phyloP scores from a whole-genome alignment of 2,329 filamentous ascomycete species.

The Epichloe hybrida region DNA sequence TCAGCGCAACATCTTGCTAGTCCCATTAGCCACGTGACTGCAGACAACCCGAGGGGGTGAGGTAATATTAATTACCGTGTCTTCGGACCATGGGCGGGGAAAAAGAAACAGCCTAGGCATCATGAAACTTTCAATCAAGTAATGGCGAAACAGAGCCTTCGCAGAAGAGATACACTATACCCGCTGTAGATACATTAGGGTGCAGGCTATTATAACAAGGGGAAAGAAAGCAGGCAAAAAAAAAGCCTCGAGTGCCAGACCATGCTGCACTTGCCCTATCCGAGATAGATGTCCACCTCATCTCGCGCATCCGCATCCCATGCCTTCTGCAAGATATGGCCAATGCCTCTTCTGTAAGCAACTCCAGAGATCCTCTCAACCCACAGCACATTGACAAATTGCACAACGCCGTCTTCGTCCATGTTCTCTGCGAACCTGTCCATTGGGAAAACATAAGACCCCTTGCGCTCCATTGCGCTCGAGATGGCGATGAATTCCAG shows the following conservation, averaged over 20 bases:
- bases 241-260: background rate
- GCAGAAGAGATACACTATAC: background rate
- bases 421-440: slow-evolving; percentile 27
- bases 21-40: too few species aligned
- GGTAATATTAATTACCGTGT: too few species aligned
- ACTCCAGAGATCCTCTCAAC: slow-evolving; percentile 31
- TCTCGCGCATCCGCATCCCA: slow-evolving; percentile 28
- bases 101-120: too few species aligned
- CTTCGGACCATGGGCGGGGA: too few species aligned
- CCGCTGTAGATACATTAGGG: background rate
- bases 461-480: slow-evolving; percentile 26
- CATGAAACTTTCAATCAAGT: too few species aligned
- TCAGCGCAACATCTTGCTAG: too few species aligned
- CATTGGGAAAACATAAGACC: slow-evolving; percentile 25
- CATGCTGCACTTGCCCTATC: slow-evolving; percentile 12
- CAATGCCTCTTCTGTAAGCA: slow-evolving; percentile 27
- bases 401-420: slow-evolving; percentile 27
- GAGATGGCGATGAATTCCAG: slow-evolving; percentile 32
- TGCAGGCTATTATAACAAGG: background rate
- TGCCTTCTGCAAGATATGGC: slow-evolving; percentile 26
- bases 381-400: slow-evolving; percentile 34
- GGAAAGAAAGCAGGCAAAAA: background rate
- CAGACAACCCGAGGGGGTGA: too few species aligned
- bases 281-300: slow-evolving; percentile 28
- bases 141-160: background rate